phyloP scores from a whole-genome alignment of 1,284 basidiomycete species.

The Singerocomus rubriflavus region DNA sequence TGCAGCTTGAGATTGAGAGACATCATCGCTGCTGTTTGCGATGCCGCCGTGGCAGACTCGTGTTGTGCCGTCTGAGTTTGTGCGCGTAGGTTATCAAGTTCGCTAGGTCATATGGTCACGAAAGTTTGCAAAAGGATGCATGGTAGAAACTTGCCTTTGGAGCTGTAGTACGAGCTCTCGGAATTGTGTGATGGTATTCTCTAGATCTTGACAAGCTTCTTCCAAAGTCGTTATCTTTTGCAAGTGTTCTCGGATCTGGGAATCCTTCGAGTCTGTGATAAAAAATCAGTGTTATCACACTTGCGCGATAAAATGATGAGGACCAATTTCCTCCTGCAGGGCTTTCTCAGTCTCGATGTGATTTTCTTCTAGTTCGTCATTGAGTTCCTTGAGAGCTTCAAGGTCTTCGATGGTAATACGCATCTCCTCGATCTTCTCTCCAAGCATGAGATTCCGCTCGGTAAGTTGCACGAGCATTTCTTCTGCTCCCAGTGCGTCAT shows the following conservation, averaged over 20 bases:
- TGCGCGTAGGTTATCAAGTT: conserved; percentile 76
- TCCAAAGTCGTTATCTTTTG: conserved; percentile 68
- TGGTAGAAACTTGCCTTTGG: conserved; percentile 56
- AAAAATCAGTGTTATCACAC: conserved; percentile 1
- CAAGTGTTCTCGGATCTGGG: conserved; percentile 64
- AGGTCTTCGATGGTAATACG: conserved; percentile 93
- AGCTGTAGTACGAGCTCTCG: conserved; percentile 83
- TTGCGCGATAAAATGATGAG: conserved; percentile 19
- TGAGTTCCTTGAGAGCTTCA: conserved; percentile 93
- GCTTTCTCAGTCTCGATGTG: conserved; percentile 93
- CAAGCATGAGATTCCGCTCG: conserved; percentile 88
- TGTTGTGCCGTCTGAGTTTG: conserved; percentile 83
- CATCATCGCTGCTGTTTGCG: conserved; percentile 82
- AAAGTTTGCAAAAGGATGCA: not conserved
- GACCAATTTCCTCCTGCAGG: conserved; percentile 87
- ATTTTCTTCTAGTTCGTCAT: conserved; percentile 96
- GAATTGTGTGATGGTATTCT: conserved; percentile 87
- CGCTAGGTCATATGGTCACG: conserved; percentile 46
- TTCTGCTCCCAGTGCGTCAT: conserved; percentile 93
- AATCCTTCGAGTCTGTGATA: conserved; percentile 65
- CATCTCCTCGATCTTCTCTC: conserved; percentile 98
- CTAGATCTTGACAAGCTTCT: conserved; percentile 79
- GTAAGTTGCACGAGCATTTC: conserved; percentile 96
- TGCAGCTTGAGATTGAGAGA: conserved; percentile 92
- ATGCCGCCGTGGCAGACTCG: conserved; percentile 72